A percentile compares a stretch with the other conserved stretches of the same genome.
Evolutionary conservation across 306 rosid species (phyloP).

Genomic region (Vachellia collinsii): DNA sequence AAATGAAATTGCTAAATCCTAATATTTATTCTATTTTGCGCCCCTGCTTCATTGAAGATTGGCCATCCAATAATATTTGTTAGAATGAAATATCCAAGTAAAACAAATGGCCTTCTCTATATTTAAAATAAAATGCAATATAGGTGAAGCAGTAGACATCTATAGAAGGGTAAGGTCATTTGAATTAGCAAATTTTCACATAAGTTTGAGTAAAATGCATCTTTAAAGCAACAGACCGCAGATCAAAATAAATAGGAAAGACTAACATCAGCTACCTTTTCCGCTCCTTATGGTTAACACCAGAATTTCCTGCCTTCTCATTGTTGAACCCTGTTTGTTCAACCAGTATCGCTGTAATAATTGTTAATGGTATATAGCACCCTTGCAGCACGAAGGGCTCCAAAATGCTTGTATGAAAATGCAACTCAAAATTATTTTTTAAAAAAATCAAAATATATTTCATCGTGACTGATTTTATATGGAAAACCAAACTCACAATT

Average conservation of each 20-base stretch:
- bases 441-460: neutral
- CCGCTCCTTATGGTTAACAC: constrained; percentile 41
- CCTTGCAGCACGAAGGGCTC: neutral
- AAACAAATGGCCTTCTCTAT: constrained; percentile 4
- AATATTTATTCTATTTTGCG: no score
- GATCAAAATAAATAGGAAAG: constrained; percentile 1
- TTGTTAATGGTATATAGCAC: neutral
- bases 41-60: no score
- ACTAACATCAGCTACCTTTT: constrained; percentile 60
- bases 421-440: neutral
- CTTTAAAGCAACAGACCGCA: constrained; percentile 25
- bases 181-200: neutral
- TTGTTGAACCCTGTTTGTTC: constrained; percentile 55
- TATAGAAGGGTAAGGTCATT: neutral
- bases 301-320: constrained; percentile 49
- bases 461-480: neutral
- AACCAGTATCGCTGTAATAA: constrained; percentile 33
- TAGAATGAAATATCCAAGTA: neutral
- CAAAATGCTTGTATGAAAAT: neutral
- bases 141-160: neutral
- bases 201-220: neutral
- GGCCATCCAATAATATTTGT: neutral
- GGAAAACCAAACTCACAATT: neutral
- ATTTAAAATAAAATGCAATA: constrained; percentile 10
- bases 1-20: constrained; percentile 12